Evolutionary conservation across 2,329 filamentous ascomycete genomes (phyloP).

Genomic region (Calonectria pseudoreteaudii): DNA sequence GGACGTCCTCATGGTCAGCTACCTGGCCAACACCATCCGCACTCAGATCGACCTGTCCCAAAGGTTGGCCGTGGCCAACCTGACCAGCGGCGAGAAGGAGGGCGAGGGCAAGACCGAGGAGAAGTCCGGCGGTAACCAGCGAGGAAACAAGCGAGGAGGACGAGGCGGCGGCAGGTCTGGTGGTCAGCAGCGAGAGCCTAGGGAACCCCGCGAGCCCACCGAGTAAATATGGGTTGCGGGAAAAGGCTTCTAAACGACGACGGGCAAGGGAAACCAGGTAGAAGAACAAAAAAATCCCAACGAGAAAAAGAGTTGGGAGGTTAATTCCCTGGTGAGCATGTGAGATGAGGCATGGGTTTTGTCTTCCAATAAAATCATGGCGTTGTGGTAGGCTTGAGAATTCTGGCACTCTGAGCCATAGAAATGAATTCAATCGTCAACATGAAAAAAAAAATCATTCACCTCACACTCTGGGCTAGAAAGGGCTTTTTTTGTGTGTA

Average conservation of each 20-base stretch:
- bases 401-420: constrained; percentile 47
- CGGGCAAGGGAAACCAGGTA: constrained; percentile 23
- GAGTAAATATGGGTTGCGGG: constrained; percentile 26
- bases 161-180: constrained; percentile 64
- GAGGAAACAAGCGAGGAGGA: constrained; percentile 63
- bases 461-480: constrained; percentile 12
- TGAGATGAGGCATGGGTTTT: constrained; percentile 46
- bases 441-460: constrained; percentile 33
- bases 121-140: constrained; percentile 54
- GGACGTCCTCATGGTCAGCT: constrained; percentile 97
- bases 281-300: constrained; percentile 32
- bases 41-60: constrained; percentile 99
- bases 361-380: constrained; percentile 51
- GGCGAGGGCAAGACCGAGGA: constrained; percentile 61
- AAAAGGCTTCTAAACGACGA: constrained; percentile 1
- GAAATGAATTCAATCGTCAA: constrained; percentile 50
- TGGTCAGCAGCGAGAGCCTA: constrained; percentile 63
- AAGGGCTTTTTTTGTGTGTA: constrained; percentile 27
- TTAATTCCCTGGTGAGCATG: constrained; percentile 40
- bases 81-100: constrained; percentile 64
- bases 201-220: constrained; percentile 57
- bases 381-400: constrained; percentile 52
- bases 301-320: constrained; percentile 31
- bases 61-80: constrained; percentile 84
- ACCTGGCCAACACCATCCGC: constrained; percentile 97